Percentiles rank a stretch among this genome's conserved stretches.
Evolutionary conservation across 805 yeast species (phyloP).

Genomic region (Pichia phayaonensis): DNA sequence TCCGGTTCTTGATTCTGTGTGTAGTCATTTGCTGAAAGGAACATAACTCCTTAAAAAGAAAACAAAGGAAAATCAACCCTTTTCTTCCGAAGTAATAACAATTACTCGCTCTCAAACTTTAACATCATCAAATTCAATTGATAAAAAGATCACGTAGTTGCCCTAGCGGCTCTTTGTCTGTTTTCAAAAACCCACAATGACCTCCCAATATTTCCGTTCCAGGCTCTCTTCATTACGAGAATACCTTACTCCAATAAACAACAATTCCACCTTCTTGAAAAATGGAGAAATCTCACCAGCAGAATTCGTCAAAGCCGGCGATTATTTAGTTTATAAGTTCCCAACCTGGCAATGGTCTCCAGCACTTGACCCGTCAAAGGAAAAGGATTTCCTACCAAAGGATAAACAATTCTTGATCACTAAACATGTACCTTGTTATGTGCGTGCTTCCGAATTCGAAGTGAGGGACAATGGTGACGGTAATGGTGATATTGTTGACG

Average conservation of each 20-base stretch:
- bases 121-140: neutral
- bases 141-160: neutral
- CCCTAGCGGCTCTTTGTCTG: neutral
- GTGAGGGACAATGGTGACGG: constrained; percentile 22
- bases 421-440: constrained; percentile 79
- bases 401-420: constrained; percentile 87
- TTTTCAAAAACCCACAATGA: constrained; percentile 13
- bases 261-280: constrained; percentile 72
- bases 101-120: neutral
- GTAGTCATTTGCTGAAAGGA: neutral
- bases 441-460: constrained; percentile 54
- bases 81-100: no score
- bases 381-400: constrained; percentile 67
- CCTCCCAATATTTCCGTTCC: constrained; percentile 45
- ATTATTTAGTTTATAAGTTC: constrained; percentile 80
- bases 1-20: neutral
- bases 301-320: constrained; percentile 92
- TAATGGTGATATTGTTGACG: constrained; percentile 15
- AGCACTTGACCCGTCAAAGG: constrained; percentile 41
- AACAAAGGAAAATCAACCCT: neutral
- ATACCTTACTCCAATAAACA: constrained; percentile 84
- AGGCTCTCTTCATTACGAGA: constrained; percentile 81
- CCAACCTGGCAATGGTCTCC: constrained; percentile 96
- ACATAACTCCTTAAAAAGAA: neutral
- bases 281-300: constrained; percentile 96